Evolutionary conservation across 164 flowering plant genomes (phyloP).

Genomic region (Piper betle): DNA sequence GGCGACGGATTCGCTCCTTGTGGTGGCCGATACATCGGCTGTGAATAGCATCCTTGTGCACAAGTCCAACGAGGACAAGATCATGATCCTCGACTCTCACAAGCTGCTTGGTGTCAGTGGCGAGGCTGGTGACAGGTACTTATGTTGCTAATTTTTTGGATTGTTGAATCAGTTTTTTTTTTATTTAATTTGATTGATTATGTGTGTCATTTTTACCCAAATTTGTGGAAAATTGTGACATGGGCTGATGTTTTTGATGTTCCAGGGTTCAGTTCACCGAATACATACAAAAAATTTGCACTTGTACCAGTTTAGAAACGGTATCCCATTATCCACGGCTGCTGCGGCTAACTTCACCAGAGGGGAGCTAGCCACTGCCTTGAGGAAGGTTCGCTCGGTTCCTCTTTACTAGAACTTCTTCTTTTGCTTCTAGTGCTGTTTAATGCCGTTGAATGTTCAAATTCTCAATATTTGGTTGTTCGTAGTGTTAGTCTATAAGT

Average conservation of each 20-base stretch:
- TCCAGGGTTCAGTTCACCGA: conserved; percentile 87
- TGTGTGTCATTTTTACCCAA: no score
- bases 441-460: no score
- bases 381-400: conserved; percentile 50
- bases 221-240: no score
- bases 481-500: no score
- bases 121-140: conserved; percentile 83
- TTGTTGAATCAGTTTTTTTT: background rate
- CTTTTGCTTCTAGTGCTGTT: no score
- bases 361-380: conserved; percentile 89
- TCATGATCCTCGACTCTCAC: conserved; percentile 89
- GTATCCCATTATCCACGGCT: conserved; percentile 80
- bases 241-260: background rate
- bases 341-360: conserved; percentile 93
- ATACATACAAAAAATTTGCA: conserved; percentile 80
- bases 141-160: background rate
- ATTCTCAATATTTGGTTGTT: no score
- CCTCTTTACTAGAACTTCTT: no score
- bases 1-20: conserved; percentile 73
- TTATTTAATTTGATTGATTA: no score
- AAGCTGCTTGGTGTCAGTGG: conserved; percentile 96
- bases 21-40: conserved; percentile 88
- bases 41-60: conserved; percentile 87
- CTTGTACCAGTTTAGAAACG: conserved; percentile 82
- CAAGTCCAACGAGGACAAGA: conserved; percentile 89